phyloP scores from a whole-genome alignment of 306 rosid species.

The Mimosa bimucronata region DNA sequence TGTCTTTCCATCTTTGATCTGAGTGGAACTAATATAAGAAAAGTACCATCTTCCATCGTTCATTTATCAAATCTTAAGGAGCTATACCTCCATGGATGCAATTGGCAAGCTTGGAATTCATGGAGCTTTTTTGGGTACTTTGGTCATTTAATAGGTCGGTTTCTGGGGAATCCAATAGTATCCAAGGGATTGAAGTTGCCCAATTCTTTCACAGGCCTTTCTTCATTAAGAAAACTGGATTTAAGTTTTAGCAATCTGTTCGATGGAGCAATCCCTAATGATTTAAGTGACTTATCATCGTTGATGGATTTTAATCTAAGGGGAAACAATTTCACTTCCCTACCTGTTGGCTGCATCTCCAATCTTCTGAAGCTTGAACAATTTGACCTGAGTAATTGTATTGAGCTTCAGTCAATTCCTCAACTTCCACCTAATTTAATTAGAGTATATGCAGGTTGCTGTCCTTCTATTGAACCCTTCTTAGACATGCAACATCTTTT shows the following conservation, averaged over 20 bases:
- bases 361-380: constrained; percentile 6
- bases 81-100: not conserved
- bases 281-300: not conserved
- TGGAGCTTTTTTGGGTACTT: not conserved
- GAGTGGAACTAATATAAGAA: not conserved
- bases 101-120: not conserved
- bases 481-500: not conserved
- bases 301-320: not conserved
- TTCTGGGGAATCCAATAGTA: not conserved
- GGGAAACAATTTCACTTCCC: constrained; percentile 11
- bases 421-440: constrained; percentile 19
- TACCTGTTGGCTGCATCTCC: constrained; percentile 21
- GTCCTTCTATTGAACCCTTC: not conserved
- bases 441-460: not conserved
- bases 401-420: constrained; percentile 1
- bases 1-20: not conserved
- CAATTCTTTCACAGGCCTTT: constrained; percentile 16
- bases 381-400: not conserved
- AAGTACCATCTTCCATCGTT: not conserved
- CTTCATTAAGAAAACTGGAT: constrained; percentile 1
- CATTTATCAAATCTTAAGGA: not conserved
- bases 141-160: not conserved
- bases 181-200: constrained; percentile 14
- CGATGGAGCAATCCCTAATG: constrained; percentile 24
- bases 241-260: constrained; percentile 1